Base-by-base conservation (phyloP, 306 rosid genomes). In the Rosa multiflora region DNA sequence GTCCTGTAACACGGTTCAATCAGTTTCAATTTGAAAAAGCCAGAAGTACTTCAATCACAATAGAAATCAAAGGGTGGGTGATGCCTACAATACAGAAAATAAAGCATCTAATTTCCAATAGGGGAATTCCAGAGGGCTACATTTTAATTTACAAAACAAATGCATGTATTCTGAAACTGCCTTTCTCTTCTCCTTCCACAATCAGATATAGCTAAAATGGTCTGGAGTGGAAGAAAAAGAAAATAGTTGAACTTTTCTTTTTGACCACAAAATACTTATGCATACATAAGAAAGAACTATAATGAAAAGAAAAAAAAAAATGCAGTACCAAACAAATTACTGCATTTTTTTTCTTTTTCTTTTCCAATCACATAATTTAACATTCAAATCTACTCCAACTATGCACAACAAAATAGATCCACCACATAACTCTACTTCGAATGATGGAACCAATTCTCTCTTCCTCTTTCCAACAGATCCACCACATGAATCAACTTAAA, bases 1-100 rank as follows among this genome's bases (percentile, higher is more conserved):
- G 79, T 77, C 86, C 98, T 94, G 85, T 13, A 74, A n/a, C 59
- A 32, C 51, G 75, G 39, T 75, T 15, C 23, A 69, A 82, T 67
- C 47, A 81, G 58, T 82, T 80, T 51, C 55, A 15, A 42, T 73
- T 77, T 9, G 42, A 71, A 77, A 81, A 77, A 72, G 82, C 66
- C 70, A 55, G 59, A 72, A 74, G 67, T 76, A 73, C 77, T 72
- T 72, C 48, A 63, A 64, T 43, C 18, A 63, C 47, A 29, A 76
- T 1, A 46, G 32, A 23, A 63, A 62, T 15, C 7, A 21, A 26
- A 47, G 35, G 21, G n/a, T 46, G 35, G 21, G n/a, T 46, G 62
- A 62, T 15, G 72, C 72, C 35, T n/a, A 46, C 44, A 46, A 35
- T 63, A 18, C 48, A 47, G 46, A 76, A 62, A 74, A 17, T 46